Percentiles rank a stretch among this genome's conserved stretches.
Evolutionary conservation across 2,329 filamentous ascomycete genomes (phyloP).

Genomic region (Fusarium sp.): DNA sequence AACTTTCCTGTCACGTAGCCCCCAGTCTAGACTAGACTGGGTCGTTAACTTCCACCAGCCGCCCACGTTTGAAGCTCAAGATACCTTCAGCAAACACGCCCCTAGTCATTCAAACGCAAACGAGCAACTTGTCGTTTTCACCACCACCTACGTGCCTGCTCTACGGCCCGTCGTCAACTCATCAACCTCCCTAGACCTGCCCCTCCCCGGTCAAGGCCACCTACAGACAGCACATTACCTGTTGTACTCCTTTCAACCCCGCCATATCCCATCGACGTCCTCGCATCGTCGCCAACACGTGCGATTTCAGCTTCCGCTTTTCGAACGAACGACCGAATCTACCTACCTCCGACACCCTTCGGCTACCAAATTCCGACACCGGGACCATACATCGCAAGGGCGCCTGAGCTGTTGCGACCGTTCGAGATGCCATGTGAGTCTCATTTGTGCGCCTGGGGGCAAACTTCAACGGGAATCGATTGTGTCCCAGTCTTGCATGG

Average conservation of each 20-base stretch:
- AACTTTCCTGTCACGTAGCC: slow-evolving; percentile 39
- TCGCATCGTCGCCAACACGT: slow-evolving; percentile 39
- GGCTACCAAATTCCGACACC: slow-evolving; percentile 37
- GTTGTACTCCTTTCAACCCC: slow-evolving; percentile 46
- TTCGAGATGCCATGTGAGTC: slow-evolving; percentile 58
- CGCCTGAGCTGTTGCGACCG: slow-evolving; percentile 45
- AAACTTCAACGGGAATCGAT: slow-evolving; percentile 18
- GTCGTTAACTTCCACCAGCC: slow-evolving; percentile 6
- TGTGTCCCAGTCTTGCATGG: slow-evolving; percentile 9
- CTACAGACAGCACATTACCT: slow-evolving; percentile 14
- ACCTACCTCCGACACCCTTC: slow-evolving; percentile 21
- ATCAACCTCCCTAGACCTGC: not conserved
- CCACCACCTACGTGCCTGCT: not conserved
- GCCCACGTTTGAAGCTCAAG: slow-evolving; percentile 34
- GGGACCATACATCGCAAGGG: slow-evolving; percentile 38
- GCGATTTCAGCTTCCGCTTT: slow-evolving; percentile 32
- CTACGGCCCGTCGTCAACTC: not conserved
- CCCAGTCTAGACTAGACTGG: not conserved
- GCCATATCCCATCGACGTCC: slow-evolving; percentile 39
- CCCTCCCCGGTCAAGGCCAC: slow-evolving; percentile 22
- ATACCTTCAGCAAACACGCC: slow-evolving; percentile 24
- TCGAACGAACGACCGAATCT: slow-evolving; percentile 39
- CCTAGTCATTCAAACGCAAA: slow-evolving; percentile 4
- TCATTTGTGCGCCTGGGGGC: slow-evolving; percentile 26
- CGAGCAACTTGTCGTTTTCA: slow-evolving; percentile 14